These are phyloP conservation scores for Magnusiomyces fungicola DNA, from an alignment of 1,139 yeast genomes.

Conservation along the genomic window DNA sequence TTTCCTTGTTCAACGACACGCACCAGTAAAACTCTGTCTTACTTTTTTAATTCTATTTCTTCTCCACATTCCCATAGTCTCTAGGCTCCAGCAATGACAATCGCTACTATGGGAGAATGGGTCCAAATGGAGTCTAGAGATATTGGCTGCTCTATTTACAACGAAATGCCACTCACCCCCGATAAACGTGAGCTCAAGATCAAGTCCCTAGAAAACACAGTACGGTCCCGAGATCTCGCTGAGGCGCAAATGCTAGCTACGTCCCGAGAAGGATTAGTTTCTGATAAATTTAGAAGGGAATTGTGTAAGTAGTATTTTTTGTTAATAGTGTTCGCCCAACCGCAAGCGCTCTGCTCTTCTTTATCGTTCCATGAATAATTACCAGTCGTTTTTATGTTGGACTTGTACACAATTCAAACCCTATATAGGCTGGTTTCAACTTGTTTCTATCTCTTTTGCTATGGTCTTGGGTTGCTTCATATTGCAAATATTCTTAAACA, in stretches of 20 bases:
- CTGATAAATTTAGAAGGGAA: slow-evolving; percentile 24
- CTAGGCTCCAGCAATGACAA: background rate
- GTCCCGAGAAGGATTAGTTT: slow-evolving; percentile 46
- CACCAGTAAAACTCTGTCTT: too few relatives aligned
- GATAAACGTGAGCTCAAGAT: slow-evolving; percentile 38
- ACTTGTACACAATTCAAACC: too few relatives aligned
- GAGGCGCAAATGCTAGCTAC: slow-evolving; percentile 35
- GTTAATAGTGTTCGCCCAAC: too few relatives aligned
- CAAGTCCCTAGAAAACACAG: slow-evolving; percentile 38
- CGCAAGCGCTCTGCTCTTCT: too few relatives aligned
- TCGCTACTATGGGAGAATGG: slow-evolving; percentile 30
- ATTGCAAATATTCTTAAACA: too few relatives aligned
- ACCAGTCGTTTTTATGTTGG: background rate
- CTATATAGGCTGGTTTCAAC: too few relatives aligned
- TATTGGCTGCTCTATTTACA: slow-evolving; percentile 45
- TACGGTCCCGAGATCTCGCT: slow-evolving; percentile 29
- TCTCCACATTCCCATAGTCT: too few relatives aligned
- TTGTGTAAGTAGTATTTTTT: slow-evolving; percentile 7
- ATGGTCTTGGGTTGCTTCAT: too few relatives aligned
- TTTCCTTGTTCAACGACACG: too few relatives aligned
- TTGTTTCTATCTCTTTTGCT: too few relatives aligned
- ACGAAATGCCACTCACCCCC: slow-evolving; percentile 39
- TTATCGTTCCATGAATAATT: background rate
- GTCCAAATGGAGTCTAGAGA: slow-evolving; percentile 45
- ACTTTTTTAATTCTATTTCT: too few relatives aligned